Percentiles rank a stretch among this genome's conserved stretches.
phyloP scores from a whole-genome alignment of 2,329 filamentous ascomycete species.

The Sporothrix brunneoviolacea region DNA sequence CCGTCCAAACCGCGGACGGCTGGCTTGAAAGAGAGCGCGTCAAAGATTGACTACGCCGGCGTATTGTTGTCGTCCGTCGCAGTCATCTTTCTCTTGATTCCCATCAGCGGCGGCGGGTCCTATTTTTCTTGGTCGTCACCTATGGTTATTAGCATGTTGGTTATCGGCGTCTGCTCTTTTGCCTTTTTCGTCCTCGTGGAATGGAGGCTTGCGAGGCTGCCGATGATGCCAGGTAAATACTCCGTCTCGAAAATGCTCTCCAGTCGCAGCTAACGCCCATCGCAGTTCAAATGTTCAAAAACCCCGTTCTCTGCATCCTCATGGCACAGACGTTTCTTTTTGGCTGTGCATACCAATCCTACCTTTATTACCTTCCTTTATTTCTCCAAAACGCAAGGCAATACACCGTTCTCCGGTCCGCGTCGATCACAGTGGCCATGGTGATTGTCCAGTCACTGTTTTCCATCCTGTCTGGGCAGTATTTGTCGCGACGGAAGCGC shows the following conservation, averaged over 20 bases:
- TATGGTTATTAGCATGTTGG: constrained; percentile 53
- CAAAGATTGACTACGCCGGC: constrained; percentile 53
- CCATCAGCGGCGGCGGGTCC: constrained; percentile 50
- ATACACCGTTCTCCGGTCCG: constrained; percentile 23
- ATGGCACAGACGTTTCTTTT: background rate
- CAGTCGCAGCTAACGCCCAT: too few species aligned
- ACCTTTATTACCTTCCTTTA: background rate
- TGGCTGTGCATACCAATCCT: background rate
- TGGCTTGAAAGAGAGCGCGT: too few species aligned
- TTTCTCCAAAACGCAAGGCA: background rate
- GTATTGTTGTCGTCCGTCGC: constrained; percentile 46
- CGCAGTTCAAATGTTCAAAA: background rate
- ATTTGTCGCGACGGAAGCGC: constrained; percentile 23
- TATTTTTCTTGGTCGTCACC: constrained; percentile 51
- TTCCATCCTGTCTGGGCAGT: constrained; percentile 27
- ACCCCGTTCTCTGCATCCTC: background rate
- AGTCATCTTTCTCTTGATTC: constrained; percentile 56
- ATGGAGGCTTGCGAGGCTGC: background rate
- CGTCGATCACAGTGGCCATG: constrained; percentile 24
- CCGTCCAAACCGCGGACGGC: too few species aligned
- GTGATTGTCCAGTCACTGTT: constrained; percentile 23
- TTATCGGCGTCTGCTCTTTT: background rate
- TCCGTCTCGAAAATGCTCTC: too few species aligned
- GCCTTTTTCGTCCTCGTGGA: constrained; percentile 9
- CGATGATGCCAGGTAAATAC: too few species aligned